A percentile compares a stretch with the other conserved stretches of the same genome.
Evolutionary conservation across 768 basidiomycete species (phyloP).

Genomic region (Auricularia auricula-judae): DNA sequence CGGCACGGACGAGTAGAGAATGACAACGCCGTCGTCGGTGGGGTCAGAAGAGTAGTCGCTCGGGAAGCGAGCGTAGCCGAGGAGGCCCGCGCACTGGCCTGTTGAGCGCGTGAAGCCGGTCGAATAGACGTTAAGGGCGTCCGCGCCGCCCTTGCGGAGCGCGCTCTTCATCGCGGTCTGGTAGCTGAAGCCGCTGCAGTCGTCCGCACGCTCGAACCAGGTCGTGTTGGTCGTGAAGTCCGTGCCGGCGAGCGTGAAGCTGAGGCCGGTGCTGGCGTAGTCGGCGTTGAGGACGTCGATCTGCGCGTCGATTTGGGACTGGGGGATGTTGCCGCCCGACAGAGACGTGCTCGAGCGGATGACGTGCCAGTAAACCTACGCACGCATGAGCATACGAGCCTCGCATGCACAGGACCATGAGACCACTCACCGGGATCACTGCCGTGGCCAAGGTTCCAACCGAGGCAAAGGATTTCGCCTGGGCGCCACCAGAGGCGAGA

Average conservation of each 20-base stretch:
- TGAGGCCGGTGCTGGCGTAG: conserved; percentile 10
- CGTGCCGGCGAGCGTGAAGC: conserved; percentile 11
- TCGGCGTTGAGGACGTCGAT: conserved; percentile 11
- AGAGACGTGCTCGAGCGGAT: background rate
- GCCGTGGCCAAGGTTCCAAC: background rate
- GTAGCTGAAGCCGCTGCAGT: conserved; percentile 14
- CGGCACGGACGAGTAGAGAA: conserved; percentile 23
- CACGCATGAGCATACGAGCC: background rate
- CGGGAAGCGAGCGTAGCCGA: conserved; percentile 30
- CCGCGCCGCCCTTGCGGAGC: conserved; percentile 21
- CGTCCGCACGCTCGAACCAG: conserved; percentile 17
- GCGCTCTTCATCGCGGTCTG: conserved; percentile 25
- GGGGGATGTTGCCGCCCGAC: background rate
- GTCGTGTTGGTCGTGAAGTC: conserved; percentile 11
- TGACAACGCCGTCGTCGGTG: conserved; percentile 27
- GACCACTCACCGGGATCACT: background rate
- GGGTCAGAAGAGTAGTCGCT: conserved; percentile 16
- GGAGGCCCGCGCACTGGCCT: conserved; percentile 18
- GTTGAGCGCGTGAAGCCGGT: background rate
- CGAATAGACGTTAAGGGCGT: conserved; percentile 27
- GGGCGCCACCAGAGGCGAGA: background rate
- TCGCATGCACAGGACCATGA: too few relatives aligned
- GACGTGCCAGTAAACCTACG: background rate
- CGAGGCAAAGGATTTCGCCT: background rate
- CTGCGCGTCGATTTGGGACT: conserved; percentile 12